These are phyloP conservation scores for Penicillium fuscoglaucum DNA, from an alignment of 2,329 filamentous ascomycete species.

Conservation along the genomic window DNA sequence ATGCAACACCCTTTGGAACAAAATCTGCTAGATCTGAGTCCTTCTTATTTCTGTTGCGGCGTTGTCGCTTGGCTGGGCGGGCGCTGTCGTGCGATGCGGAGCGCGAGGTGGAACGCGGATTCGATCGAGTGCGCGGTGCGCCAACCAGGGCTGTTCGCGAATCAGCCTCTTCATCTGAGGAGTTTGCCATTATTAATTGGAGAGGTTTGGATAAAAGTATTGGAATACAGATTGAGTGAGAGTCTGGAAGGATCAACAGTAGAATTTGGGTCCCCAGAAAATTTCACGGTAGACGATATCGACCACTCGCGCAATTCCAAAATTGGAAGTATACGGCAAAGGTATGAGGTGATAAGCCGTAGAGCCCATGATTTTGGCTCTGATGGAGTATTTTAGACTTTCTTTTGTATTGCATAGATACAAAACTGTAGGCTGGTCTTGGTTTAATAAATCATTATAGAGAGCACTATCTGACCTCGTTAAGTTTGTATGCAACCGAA, in stretches of 20 bases:
- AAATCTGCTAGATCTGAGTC: conserved; percentile 36
- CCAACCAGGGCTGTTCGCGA: conserved; percentile 51
- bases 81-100: conserved; percentile 27
- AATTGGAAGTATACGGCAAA: background rate
- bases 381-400: background rate
- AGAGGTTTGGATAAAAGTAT: background rate
- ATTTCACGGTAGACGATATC: conserved; percentile 27
- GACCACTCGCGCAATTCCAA: conserved; percentile 1
- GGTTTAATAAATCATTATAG: background rate
- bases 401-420: background rate
- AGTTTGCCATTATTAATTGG: background rate
- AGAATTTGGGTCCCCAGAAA: conserved; percentile 12
- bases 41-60: conserved; percentile 26
- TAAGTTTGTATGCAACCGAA: background rate
- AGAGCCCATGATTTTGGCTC: background rate
- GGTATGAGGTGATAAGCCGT: background rate
- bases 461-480: background rate
- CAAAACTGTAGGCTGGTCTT: fast-evolving
- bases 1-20: conserved; percentile 39
- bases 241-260: background rate
- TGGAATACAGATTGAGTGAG: background rate
- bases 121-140: conserved; percentile 35
- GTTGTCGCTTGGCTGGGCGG: conserved; percentile 30
- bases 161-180: conserved; percentile 41
- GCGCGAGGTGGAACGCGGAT: conserved; percentile 23